Base-by-base conservation (phyloP, 2,329 filamentous ascomycete genomes). In the Lasiodiplodia sp. region DNA sequence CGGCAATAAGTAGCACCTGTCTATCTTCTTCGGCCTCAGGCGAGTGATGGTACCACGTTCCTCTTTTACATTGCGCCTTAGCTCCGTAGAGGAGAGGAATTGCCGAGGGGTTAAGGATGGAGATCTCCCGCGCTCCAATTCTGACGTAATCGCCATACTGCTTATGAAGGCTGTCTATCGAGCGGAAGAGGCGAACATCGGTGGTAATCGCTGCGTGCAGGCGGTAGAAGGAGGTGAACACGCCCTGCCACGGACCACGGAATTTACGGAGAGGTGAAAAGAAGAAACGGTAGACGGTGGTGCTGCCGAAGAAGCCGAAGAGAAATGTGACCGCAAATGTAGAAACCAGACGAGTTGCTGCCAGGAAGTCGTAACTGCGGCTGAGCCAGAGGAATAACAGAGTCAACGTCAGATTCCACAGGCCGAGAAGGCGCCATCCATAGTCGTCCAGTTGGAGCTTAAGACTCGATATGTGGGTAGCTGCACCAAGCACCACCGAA, bases 241-340 rank as follows among this genome's bases (percentile, higher is more conserved):
- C 64, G 21, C 62, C 66, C 51, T 56, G 55, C 34, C 58, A 53
- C 25, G 69, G 69, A 5, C 66, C 67, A 6, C 44, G 62, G 49
- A 69, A 70, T 38, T 77, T 73, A 23, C 55, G 75, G 18, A 83
- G 73, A 8, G 77, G 79, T 58, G 83, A 82, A 69, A 82, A 81
- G 62, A 80, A 76, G 2, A 75, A 68, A 23, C 82, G 77, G 71
- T 84, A 80, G 25, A 80, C 66, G 11, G 76, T 28, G 23, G 82
- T 80, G 69, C 80, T 82, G 5, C 70, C 40, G 11, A 69, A 40
- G 8, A 78, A 64, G 8, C 73, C 70, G 23, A 64, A 67, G 6
- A 60, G 55, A 28, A 64, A 64, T n/a, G 60, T 25, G n/a, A 3
- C n/a, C n/a, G 60, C 60, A 38, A 64, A 64, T n/a, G 60, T 64